Percentiles rank a stretch among this genome's conserved stretches.
Evolutionary conservation across 805 yeast genomes (phyloP).

Genomic region (Saccharomycopsis oosterbeekiorum): DNA sequence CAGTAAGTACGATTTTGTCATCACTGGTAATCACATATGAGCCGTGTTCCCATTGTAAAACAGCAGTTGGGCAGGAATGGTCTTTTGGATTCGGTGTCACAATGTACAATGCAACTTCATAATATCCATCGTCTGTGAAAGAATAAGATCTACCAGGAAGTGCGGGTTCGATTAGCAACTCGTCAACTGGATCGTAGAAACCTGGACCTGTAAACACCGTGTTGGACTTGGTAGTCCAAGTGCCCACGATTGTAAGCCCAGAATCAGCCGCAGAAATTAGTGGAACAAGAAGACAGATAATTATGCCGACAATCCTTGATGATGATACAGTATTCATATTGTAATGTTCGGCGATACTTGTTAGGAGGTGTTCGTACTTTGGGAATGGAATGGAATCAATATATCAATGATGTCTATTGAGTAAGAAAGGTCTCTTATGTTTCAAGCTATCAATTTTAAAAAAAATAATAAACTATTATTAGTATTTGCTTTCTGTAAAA

Average conservation of each 20-base stretch:
- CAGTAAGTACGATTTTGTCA: conserved; percentile 61
- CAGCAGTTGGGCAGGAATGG: conserved; percentile 79
- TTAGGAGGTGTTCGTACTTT: no score
- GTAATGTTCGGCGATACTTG: neutral
- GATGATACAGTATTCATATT: neutral
- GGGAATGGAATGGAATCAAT: no score
- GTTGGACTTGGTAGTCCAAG: conserved; percentile 92
- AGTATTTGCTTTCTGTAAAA: neutral
- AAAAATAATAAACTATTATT: no score
- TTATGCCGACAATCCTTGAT: neutral
- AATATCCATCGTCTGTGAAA: conserved; percentile 86
- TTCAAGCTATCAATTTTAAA: no score
- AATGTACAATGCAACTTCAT: conserved; percentile 82
- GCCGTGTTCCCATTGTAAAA: conserved; percentile 84
- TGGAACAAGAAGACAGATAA: neutral
- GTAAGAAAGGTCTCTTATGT: no score
- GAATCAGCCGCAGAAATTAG: neutral
- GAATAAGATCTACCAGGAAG: conserved; percentile 91
- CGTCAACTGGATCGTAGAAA: conserved; percentile 93
- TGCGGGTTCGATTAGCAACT: conserved; percentile 87
- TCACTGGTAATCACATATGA: conserved; percentile 43
- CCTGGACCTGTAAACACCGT: conserved; percentile 96
- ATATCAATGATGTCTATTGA: no score
- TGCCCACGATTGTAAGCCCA: conserved; percentile 48
- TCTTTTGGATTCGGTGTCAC: conserved; percentile 58